Evolutionary conservation across 345 rosid genomes (phyloP), one percentile per base, ranked within the genome.

Genomic region (Rhizophora mangle): DNA sequence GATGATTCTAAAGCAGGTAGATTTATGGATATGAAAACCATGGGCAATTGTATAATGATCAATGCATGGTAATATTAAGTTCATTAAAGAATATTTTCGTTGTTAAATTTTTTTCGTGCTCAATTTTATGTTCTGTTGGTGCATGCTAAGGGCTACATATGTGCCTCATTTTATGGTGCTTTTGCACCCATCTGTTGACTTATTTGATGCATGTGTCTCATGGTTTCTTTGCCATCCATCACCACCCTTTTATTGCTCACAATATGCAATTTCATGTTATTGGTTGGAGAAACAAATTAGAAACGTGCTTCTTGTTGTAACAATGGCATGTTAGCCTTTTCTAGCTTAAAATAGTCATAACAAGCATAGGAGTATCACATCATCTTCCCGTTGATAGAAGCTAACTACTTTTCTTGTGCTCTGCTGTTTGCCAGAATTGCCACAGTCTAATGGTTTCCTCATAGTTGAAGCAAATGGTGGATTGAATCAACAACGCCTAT

Each of bases 401-500:
- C 75, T 79, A 59, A 81, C 67, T 56, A 30, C 66, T 29, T 51
- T 59, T 65, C 52, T 57, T 68, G 34, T 76, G 60, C 60, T 75
- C 80, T 57, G 65, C 70, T 83, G 78, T 65, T 76, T 71, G 59
- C 47, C 77, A 75, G 91, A 85, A 74, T 69, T 87, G 78, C 87
- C 90, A 2, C 72, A 74, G 76, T 84, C 97, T 18, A 95, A 89
- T 81, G 97, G 97, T 71, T 95, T 74, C 74, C 90, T 95, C n/a
- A 89, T 95, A 51, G 83, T 95, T 57, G 99, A 95, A 84, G 99
- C 99, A 3, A 92, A 92, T 79, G 97, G 97, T 11, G 99, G 99
- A 49, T 80, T 94, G 82, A 94, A 92, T 80, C 99, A 94, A 80
- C 99, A 92, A 78, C 97, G 99, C 70, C 76, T 92, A 71, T 94